These are phyloP conservation scores for Scedosporium dehoogii DNA, from an alignment of 2,329 filamentous ascomycete species.

Conservation along the genomic window DNA sequence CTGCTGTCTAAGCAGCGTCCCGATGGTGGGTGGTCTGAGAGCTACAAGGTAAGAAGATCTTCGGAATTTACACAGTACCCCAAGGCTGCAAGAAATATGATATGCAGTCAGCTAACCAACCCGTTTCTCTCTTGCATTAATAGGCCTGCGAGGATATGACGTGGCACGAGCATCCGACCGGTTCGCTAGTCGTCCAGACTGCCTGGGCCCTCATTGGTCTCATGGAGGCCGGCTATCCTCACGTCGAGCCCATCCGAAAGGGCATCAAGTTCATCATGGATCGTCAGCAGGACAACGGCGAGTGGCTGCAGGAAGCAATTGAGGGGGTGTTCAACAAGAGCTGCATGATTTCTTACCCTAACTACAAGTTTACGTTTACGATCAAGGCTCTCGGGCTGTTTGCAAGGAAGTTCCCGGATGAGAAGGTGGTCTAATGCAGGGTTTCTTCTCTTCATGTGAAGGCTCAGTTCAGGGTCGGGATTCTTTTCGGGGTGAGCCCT, in stretches of 20 bases:
- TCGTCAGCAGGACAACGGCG: constrained; percentile 77
- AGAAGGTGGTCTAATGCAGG: constrained; percentile 41
- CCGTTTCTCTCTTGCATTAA: not conserved
- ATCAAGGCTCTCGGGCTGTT: constrained; percentile 93
- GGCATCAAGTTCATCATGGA: constrained; percentile 75
- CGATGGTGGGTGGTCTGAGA: constrained; percentile 96
- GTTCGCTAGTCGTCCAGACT: constrained; percentile 88
- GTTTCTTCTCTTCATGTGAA: not conserved
- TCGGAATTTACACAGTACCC: not conserved
- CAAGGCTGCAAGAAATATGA: too few relatives aligned
- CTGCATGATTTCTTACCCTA: constrained; percentile 98
- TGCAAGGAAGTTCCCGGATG: constrained; percentile 59
- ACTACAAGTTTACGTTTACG: constrained; percentile 96
- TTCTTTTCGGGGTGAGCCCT: too few relatives aligned
- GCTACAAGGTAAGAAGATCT: constrained; percentile 53
- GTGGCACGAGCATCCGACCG: constrained; percentile 64
- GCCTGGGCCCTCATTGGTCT: constrained; percentile 80
- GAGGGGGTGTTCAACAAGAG: constrained; percentile 99
- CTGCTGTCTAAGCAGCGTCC: constrained; percentile 72
- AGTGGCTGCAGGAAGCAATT: constrained; percentile 92
- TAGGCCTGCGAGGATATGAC: constrained; percentile 66
- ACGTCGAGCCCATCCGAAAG: constrained; percentile 60
- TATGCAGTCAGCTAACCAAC: constrained; percentile 10
- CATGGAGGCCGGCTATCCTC: constrained; percentile 72
- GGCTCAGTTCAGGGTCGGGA: too few relatives aligned